Conservation (phyloP, 129 eudicot species). For the Glebionis coronaria region DNA sequence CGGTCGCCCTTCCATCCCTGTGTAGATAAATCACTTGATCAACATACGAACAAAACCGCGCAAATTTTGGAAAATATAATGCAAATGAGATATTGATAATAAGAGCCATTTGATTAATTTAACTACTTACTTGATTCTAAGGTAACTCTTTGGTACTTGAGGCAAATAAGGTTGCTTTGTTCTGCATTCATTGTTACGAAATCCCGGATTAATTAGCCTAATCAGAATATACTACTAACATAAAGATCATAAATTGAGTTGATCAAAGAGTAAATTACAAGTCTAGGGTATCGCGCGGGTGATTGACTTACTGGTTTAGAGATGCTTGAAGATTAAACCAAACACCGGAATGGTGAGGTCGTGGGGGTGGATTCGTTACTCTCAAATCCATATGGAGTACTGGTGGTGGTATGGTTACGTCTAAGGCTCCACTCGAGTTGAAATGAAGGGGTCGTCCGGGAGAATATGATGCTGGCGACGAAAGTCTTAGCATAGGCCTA, state of each 20-base stretch:
- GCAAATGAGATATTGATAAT: neutral
- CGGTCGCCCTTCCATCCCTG: slow-evolving; percentile 80
- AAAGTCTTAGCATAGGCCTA: slow-evolving; percentile 29
- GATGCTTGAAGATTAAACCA: slow-evolving; percentile 80
- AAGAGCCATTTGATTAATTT: neutral
- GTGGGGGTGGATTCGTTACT: slow-evolving; percentile 60
- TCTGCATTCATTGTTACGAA: slow-evolving; percentile 44
- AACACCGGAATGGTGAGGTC: slow-evolving; percentile 69
- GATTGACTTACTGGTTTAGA: slow-evolving; percentile 54
- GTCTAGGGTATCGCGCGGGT: slow-evolving; percentile 1
- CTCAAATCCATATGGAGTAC: slow-evolving; percentile 36
- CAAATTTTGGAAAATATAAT: neutral
- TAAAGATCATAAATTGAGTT: neutral
- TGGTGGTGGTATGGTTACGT: slow-evolving; percentile 12
- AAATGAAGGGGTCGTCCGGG: slow-evolving; percentile 25
- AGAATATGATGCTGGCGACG: slow-evolving; percentile 21
- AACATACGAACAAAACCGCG: neutral
- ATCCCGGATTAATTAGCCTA: neutral
- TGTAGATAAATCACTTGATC: neutral
- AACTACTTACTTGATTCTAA: slow-evolving; percentile 66
- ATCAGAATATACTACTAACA: neutral
- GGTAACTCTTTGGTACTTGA: slow-evolving; percentile 78
- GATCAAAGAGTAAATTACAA: neutral
- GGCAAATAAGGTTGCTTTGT: slow-evolving; percentile 77
- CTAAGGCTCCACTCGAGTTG: neutral